Percentiles rank a stretch among this genome's conserved stretches.
Conservation (phyloP, 2,329 filamentous ascomycete genomes). For the Trichophyton benhamiae region DNA sequence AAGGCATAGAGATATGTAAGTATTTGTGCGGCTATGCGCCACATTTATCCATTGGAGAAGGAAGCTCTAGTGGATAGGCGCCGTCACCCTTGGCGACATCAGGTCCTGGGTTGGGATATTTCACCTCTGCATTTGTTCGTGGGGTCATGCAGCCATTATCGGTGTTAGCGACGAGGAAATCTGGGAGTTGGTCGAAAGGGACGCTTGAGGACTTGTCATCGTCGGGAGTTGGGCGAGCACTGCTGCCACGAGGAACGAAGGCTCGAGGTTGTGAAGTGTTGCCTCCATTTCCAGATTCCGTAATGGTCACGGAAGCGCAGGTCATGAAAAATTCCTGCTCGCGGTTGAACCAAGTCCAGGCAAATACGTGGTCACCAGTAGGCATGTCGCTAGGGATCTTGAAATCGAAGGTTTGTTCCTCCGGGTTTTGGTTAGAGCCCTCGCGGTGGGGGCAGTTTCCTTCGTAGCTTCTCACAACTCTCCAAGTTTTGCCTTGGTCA, state of each 20-base stretch:
- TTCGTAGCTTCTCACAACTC: constrained; percentile 35
- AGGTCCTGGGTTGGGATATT: constrained; percentile 33
- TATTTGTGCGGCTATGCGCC: neutral
- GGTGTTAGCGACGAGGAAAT: constrained; percentile 21
- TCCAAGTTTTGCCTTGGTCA: constrained; percentile 35
- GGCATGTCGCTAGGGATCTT: constrained; percentile 34
- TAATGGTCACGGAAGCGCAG: constrained; percentile 35
- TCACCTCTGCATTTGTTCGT: constrained; percentile 29
- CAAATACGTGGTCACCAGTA: constrained; percentile 32
- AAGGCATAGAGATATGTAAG: neutral
- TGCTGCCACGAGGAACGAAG: neutral
- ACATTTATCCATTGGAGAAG: constrained; percentile 12
- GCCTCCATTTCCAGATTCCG: constrained; percentile 1
- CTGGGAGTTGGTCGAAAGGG: constrained; percentile 15
- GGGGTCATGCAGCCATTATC: constrained; percentile 23
- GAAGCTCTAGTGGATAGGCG: constrained; percentile 32
- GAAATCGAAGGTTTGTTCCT: constrained; percentile 35
- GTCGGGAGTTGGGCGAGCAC: constrained; percentile 10
- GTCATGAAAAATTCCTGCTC: constrained; percentile 37
- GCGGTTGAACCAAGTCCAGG: constrained; percentile 38
- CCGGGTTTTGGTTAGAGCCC: constrained; percentile 23
- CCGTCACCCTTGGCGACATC: constrained; percentile 35
- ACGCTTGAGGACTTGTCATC: constrained; percentile 15
- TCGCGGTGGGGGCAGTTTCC: constrained; percentile 37
- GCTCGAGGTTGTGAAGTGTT: neutral